Evolutionary conservation across 495 filamentous ascomycete species (phyloP).

Genomic region (Astrocystis sublimbata): DNA sequence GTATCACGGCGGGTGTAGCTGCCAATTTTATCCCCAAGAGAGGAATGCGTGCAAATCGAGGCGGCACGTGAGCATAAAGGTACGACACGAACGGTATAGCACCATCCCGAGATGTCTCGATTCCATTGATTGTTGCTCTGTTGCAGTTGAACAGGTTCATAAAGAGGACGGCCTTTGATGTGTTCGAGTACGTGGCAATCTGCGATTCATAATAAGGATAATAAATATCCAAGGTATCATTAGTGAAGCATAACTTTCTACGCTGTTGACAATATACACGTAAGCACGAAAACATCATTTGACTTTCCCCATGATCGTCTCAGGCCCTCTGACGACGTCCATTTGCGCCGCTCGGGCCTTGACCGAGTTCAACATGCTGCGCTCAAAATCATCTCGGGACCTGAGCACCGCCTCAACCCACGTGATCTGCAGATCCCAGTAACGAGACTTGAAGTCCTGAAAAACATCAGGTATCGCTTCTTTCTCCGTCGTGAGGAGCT

Average conservation of each 20-base stretch:
- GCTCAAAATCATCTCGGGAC: constrained; percentile 88
- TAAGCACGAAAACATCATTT: constrained; percentile 53
- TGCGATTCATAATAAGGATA: neutral
- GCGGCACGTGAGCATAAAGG: neutral
- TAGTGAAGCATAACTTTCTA: constrained; percentile 10
- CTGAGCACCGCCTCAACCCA: constrained; percentile 96
- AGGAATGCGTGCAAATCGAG: neutral
- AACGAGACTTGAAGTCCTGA: constrained; percentile 76
- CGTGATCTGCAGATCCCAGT: constrained; percentile 91
- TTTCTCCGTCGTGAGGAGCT: constrained; percentile 76
- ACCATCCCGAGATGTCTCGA: neutral
- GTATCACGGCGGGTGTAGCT: neutral
- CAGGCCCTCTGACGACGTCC: constrained; percentile 70
- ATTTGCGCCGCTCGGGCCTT: constrained; percentile 85
- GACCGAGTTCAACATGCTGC: constrained; percentile 80
- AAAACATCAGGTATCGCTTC: constrained; percentile 71
- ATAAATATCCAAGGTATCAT: constrained; percentile 16
- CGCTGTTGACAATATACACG: constrained; percentile 3
- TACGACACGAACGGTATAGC: neutral
- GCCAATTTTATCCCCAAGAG: neutral
- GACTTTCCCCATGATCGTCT: constrained; percentile 90
- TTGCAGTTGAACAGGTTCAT: too few species aligned
- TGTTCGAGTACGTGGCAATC: neutral
- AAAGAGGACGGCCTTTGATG: too few species aligned
- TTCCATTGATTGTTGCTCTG: neutral